These are phyloP conservation scores for Raphidocelis subcapitata DNA, from an alignment of 139 green algal genomes.

Conservation along the genomic window DNA sequence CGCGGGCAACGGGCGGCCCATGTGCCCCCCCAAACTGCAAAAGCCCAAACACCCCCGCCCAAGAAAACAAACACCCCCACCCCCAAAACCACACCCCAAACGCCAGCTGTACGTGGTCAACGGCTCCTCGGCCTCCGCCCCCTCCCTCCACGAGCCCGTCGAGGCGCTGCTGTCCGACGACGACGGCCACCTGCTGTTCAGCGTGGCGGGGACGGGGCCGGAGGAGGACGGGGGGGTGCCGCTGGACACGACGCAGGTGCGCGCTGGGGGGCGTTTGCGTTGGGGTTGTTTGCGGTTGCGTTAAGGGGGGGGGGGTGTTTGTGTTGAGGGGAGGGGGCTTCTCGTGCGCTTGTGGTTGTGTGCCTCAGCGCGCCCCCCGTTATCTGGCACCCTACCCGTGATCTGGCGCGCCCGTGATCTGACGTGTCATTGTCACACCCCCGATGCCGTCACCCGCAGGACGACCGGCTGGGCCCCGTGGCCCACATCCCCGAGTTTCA, in stretches of 20 bases:
- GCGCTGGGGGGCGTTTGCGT: neutral
- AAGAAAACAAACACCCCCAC: too few relatives aligned
- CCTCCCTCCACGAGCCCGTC: neutral
- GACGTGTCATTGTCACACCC: too few relatives aligned
- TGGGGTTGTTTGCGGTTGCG: neutral
- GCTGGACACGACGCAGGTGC: slow-evolving; percentile 11
- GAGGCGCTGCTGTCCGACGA: slow-evolving; percentile 16
- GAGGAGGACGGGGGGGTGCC: slow-evolving; percentile 13
- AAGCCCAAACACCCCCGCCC: too few relatives aligned
- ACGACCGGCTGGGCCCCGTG: slow-evolving; percentile 20
- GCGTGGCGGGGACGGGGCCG: neutral
- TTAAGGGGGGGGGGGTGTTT: too few relatives aligned
- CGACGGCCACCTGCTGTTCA: slow-evolving; percentile 25
- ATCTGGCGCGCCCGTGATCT: too few relatives aligned
- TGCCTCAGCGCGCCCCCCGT: too few relatives aligned
- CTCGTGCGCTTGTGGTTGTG: too few relatives aligned
- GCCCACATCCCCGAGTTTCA: slow-evolving; percentile 25
- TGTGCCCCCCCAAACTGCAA: too few relatives aligned
- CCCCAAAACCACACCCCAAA: too few relatives aligned
- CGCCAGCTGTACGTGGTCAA: slow-evolving; percentile 26
- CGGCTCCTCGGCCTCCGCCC: neutral
- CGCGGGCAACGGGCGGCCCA: too few relatives aligned
- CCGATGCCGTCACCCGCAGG: neutral
- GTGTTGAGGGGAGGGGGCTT: too few relatives aligned
- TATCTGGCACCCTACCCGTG: too few relatives aligned